Percentiles rank a stretch among this genome's conserved stretches.
These are phyloP conservation scores for Lactarius sp. DNA, from an alignment of 768 basidiomycete genomes.

Conservation along the genomic window DNA sequence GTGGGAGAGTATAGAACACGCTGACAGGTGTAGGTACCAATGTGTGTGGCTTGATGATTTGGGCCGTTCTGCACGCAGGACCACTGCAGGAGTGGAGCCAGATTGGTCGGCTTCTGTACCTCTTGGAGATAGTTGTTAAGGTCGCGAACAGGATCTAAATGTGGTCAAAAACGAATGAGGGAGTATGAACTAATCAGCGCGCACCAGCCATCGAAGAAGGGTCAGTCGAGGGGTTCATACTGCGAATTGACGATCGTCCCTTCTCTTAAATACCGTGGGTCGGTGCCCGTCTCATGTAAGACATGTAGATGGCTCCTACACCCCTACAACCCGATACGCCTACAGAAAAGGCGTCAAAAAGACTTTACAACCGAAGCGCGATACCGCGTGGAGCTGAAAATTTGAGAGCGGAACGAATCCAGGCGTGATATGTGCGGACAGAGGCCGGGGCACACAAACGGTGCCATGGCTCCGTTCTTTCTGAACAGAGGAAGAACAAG, in stretches of 20 bases:
- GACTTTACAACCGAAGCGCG: background rate
- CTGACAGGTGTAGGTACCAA: constrained; percentile 5
- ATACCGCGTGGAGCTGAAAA: background rate
- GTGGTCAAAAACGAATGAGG: background rate
- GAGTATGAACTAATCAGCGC: background rate
- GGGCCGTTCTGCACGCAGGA: background rate
- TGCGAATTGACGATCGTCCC: background rate
- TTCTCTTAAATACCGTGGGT: background rate
- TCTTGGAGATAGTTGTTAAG: constrained; percentile 16
- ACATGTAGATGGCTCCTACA: background rate
- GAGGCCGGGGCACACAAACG: background rate
- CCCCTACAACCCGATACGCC: constrained; percentile 11
- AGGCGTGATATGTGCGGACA: no score
- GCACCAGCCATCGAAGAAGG: background rate
- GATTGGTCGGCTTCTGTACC: background rate
- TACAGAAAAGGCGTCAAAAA: constrained; percentile 3
- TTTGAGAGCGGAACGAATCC: background rate
- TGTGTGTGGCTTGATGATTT: background rate
- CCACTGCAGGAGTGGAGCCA: background rate
- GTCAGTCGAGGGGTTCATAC: background rate
- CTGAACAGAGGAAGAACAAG: background rate
- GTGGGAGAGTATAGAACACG: background rate
- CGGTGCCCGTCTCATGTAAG: background rate
- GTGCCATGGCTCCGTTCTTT: no score
- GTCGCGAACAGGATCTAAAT: constrained; percentile 4